These are phyloP conservation scores for Aphanocladium album DNA, from an alignment of 2,329 filamentous ascomycete genomes.

Conservation along the genomic window DNA sequence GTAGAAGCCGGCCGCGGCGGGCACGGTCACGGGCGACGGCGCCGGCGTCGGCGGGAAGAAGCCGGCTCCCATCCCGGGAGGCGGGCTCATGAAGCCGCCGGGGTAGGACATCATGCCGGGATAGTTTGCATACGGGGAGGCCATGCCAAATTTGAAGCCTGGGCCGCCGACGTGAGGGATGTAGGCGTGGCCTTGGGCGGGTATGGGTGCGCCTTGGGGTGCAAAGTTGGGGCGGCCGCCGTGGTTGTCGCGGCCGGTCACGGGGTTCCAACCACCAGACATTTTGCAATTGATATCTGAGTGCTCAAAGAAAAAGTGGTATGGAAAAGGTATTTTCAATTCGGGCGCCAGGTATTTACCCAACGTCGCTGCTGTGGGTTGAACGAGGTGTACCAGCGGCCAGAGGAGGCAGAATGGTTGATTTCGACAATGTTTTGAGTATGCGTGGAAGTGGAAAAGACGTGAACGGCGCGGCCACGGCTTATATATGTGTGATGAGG, in stretches of 20 bases:
- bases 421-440: constrained; percentile 23
- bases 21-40: constrained; percentile 4
- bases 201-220: constrained; percentile 29
- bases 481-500: neutral
- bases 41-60: neutral
- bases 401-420: constrained; percentile 16
- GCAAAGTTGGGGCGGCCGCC: constrained; percentile 28
- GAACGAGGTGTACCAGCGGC: constrained; percentile 32
- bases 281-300: constrained; percentile 20
- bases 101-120: constrained; percentile 23
- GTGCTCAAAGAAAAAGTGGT: neutral
- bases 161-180: constrained; percentile 33
- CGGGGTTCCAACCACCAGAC: constrained; percentile 37
- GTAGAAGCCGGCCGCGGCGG: constrained; percentile 23
- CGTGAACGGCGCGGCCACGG: constrained; percentile 13
- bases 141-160: constrained; percentile 27
- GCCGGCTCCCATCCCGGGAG: too few relatives aligned
- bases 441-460: constrained; percentile 18
- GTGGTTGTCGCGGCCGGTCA: constrained; percentile 33
- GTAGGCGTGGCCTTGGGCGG: constrained; percentile 33
- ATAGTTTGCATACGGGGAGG: constrained; percentile 19
- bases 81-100: constrained; percentile 16
- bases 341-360: constrained; percentile 33
- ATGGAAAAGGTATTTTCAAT: constrained; percentile 16
- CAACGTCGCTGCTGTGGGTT: constrained; percentile 21